phyloP scores from a whole-genome alignment of 148 eudicot genomes.

The Diospyros kaki region DNA sequence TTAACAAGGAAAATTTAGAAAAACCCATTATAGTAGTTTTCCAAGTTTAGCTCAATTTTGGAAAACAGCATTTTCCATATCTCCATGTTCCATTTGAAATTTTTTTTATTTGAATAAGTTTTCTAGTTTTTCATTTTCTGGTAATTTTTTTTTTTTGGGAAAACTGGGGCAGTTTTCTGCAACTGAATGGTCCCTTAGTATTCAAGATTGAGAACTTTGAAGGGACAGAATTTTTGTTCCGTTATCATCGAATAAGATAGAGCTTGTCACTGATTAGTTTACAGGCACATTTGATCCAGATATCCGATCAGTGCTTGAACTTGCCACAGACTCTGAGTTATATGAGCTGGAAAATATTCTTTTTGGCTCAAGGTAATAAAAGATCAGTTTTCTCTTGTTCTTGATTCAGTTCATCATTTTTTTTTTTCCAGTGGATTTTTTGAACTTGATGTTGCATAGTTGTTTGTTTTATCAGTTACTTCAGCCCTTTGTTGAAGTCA shows the following conservation, averaged over 20 bases:
- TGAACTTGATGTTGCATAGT: not conserved
- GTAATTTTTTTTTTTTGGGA: not conserved
- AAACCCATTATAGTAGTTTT: no score
- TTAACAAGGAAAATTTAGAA: no score
- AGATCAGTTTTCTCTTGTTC: not conserved
- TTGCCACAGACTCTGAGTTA: conserved; percentile 76
- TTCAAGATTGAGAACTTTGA: not conserved
- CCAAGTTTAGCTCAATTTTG: no score
- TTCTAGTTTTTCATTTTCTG: not conserved
- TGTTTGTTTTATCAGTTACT: conserved; percentile 58
- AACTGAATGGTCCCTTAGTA: no score
- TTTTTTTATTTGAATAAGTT: no score
- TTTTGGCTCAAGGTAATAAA: conserved; percentile 70
- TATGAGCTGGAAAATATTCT: conserved; percentile 73
- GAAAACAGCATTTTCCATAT: no score
- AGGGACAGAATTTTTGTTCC: not conserved
- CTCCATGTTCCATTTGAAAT: no score
- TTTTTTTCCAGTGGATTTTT: not conserved
- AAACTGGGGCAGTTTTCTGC: no score
- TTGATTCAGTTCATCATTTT: not conserved
- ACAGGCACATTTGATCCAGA: conserved; percentile 59
- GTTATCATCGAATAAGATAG: not conserved
- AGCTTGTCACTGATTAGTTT: not conserved
- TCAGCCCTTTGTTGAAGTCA: conserved; percentile 87
- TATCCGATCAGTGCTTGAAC: conserved; percentile 65